Base-by-base conservation (phyloP, 176 grass and related monocot species). In the Juncus inflexus region DNA sequence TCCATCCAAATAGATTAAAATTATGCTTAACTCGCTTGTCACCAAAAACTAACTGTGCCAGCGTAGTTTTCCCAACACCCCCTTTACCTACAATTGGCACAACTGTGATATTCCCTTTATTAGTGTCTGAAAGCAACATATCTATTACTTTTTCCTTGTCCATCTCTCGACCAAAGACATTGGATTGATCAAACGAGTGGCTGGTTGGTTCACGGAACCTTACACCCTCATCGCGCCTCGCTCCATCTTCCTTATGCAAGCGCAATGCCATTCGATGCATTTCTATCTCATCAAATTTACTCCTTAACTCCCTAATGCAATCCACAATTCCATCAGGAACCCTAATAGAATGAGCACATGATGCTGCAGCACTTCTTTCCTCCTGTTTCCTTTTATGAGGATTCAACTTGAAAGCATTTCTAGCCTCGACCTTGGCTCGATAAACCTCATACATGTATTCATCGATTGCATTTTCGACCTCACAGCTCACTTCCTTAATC, bases 61-160 rank as follows among this genome's bases (percentile, higher is more conserved):
- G 38, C 0, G 78, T 80, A 4, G 78, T 80, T 28, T 80, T 80
- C n/a, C 78, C 78, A 3, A 80, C 9, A 3, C 78, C 78, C 4
- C 62, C 53, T 15, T 60, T 80, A n/a, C 69, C 78, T 13, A 80
- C 10, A 11, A 80, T 74, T 7, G 78, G 12, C 7, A 80, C 8
- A 16, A 80, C 78, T 35, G 68, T 12, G 53, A 76, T 3, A 7
- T 16, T 13, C 3, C n/a, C 14, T 39, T 12, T 45, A 42, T 56
- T 10, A 9, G 11, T 3, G 50, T 62, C 55, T 15, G 70, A 52
- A 42, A 60, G 15, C 1, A 76, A 65, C 11, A 40, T 55, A 40
- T 76, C 60, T 55, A 66, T 76, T 51, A 77, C 64, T 13, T 77
- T 3, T 15, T 60, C 52, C 40, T 60, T 61, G 4, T 77, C 63